A percentile compares a stretch with the other conserved stretches of the same genome.
These are phyloP conservation scores for Phytophthora podocarpi DNA, from an alignment of 352 stramenopile genomes.

Conservation along the genomic window DNA sequence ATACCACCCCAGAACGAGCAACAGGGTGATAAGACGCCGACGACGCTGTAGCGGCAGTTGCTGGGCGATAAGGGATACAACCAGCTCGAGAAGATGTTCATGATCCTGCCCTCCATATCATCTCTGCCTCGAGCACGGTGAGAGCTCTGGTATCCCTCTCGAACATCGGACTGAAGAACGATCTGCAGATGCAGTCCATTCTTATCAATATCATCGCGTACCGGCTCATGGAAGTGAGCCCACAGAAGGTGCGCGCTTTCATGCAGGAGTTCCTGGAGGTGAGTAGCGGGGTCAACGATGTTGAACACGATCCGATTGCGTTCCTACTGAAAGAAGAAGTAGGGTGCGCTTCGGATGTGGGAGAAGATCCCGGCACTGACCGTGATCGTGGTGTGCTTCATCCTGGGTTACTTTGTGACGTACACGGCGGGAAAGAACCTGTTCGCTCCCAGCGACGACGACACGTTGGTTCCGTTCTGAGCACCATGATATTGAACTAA, in stretches of 20 bases:
- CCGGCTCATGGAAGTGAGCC: conserved; percentile 70
- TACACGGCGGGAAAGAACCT: conserved; percentile 36
- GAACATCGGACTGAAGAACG: conserved; percentile 84
- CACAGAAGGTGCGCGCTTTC: conserved; percentile 54
- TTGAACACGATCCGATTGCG: no score
- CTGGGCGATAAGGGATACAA: conserved; percentile 88
- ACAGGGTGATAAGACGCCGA: conserved; percentile 27
- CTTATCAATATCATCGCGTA: conserved; percentile 86
- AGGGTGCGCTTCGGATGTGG: conserved; percentile 26
- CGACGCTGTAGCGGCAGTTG: conserved; percentile 68
- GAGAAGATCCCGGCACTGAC: conserved; percentile 28
- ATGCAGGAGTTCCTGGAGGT: conserved; percentile 53
- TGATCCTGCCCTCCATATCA: conserved; percentile 82
- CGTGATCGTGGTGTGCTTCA: conserved; percentile 34
- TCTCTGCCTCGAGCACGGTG: conserved; percentile 40
- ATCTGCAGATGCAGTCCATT: conserved; percentile 81
- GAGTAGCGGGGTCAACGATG: conserved; percentile 32
- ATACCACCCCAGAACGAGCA: conserved; percentile 17
- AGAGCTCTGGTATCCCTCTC: conserved; percentile 42
- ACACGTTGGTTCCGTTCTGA: conserved; percentile 40
- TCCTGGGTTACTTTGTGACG: conserved; percentile 38
- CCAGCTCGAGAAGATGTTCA: conserved; percentile 87
- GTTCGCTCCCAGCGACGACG: conserved; percentile 28
- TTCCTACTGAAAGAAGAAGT: conserved; percentile 48
- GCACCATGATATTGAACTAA: no score